Evolutionary conservation across 2,329 filamentous ascomycete genomes (phyloP), one percentile per base, ranked within the genome.

Genomic region (Bipolaris bicolor): DNA sequence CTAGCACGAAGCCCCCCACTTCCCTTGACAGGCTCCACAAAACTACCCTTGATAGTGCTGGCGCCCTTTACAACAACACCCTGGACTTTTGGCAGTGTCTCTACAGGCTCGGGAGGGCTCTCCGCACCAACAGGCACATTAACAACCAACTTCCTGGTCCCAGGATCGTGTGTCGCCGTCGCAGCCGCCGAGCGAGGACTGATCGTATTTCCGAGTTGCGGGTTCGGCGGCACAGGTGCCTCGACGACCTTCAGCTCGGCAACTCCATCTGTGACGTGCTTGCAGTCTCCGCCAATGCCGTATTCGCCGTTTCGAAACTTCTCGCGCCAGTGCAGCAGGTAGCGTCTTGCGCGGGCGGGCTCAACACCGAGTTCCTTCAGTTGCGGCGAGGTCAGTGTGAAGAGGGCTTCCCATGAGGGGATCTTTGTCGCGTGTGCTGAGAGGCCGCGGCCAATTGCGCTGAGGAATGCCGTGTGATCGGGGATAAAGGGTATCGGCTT

Each of bases 321-420:
- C 69, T 97, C 88, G 67, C 92, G 86, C 91, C 94, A 97, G 63
- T 88, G 86, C 46, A 98, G 80, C 15, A 99, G 84, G 73, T 98
- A 99, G 55, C 89, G 84, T 61, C 95, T 86, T 64, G 87, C 86
- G 43, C 94, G 88, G 16, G 94, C 85, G 13, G 92, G 92, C 75
- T 98, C 94, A 61, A 98, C 84, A 54, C 95, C 94, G 16, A 95
- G 83, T 67, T 94, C 74, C 64, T 88, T 87, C 64, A 99, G 83
- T 78, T 98, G 88, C 43, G 83, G 76, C 16, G 91, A 92, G 20
- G 86, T 88, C 63, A 95, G 83, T 44, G 88, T 88, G 83, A 98
- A 98, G 44, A 99, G 86, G 5, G 91, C 86, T 51, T 95, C 90
- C 95, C 95, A 98, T 10, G 90, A 89, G 2, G 90, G 87, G 68